Evolutionary conservation across 176 grass and related monocot genomes (phyloP).

Genomic region (Neostapfia colusana): DNA sequence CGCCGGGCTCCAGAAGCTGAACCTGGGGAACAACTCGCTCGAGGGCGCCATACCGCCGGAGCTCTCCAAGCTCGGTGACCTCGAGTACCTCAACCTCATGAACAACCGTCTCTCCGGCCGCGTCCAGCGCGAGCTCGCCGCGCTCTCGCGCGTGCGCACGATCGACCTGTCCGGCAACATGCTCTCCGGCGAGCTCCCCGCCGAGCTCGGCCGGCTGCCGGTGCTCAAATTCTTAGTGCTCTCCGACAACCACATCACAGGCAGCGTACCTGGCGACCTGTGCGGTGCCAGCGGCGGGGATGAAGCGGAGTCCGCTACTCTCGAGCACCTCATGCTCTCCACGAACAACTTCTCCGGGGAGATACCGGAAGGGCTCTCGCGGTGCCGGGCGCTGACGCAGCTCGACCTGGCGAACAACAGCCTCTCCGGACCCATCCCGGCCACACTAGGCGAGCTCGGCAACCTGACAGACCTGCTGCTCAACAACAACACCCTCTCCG

Average conservation of each 20-base stretch:
- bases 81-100: slow-evolving; percentile 88
- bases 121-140: slow-evolving; percentile 57
- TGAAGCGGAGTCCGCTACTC: slow-evolving; percentile 12
- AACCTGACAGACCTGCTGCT: slow-evolving; percentile 74
- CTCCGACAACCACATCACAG: slow-evolving; percentile 65
- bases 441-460: slow-evolving; percentile 53
- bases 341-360: slow-evolving; percentile 85
- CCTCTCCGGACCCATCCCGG: slow-evolving; percentile 64
- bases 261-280: slow-evolving; percentile 49
- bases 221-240: slow-evolving; percentile 74
- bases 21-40: slow-evolving; percentile 77
- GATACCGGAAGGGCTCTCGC: slow-evolving; percentile 58
- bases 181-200: slow-evolving; percentile 62
- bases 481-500: slow-evolving; percentile 89
- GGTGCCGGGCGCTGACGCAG: slow-evolving; percentile 65
- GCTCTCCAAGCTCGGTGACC: slow-evolving; percentile 55
- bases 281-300: slow-evolving; percentile 33
- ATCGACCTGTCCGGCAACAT: slow-evolving; percentile 79
- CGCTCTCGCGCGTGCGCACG: slow-evolving; percentile 42
- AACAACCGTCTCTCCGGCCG: slow-evolving; percentile 62
- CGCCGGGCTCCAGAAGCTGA: slow-evolving; percentile 57
- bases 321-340: slow-evolving; percentile 76
- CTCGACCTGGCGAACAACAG: slow-evolving; percentile 92
- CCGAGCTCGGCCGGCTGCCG: slow-evolving; percentile 47
- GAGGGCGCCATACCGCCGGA: slow-evolving; percentile 53